A percentile compares a stretch with the other conserved stretches of the same genome.
Conservation (phyloP, 805 yeast species). For the Hanseniaspora taiwanica region DNA sequence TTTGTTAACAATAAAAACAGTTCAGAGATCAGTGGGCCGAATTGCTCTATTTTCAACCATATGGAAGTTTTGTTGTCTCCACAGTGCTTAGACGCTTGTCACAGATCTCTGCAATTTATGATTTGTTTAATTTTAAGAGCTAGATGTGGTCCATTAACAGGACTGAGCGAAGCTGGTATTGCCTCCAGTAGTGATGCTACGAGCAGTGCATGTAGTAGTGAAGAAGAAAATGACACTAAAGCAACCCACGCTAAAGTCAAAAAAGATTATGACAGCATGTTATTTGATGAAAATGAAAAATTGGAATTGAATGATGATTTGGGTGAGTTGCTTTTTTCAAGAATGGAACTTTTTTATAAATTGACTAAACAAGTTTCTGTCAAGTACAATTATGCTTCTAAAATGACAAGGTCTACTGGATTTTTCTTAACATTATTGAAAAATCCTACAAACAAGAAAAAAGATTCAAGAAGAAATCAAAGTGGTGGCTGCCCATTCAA, state of each 20-base stretch:
- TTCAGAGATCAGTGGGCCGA: constrained; percentile 24
- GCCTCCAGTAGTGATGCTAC: constrained; percentile 9
- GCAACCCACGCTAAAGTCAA: constrained; percentile 10
- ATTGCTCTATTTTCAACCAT: constrained; percentile 21
- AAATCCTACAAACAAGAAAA: constrained; percentile 17
- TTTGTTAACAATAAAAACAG: constrained; percentile 23
- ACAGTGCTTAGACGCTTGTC: constrained; percentile 37
- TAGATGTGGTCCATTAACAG: constrained; percentile 30
- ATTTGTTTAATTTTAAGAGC: constrained; percentile 41
- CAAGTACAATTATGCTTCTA: constrained; percentile 55
- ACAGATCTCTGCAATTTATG: constrained; percentile 43
- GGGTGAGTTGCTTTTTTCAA: constrained; percentile 26
- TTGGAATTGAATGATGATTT: constrained; percentile 16
- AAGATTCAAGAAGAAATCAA: constrained; percentile 1
- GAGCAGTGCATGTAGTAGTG: constrained; percentile 10
- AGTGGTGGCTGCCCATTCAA: constrained; percentile 3
- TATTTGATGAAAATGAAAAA: constrained; percentile 12
- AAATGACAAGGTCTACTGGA: constrained; percentile 44
- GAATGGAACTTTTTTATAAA: constrained; percentile 30
- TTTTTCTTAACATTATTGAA: constrained; percentile 28
- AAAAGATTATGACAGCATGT: constrained; percentile 11
- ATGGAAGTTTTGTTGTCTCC: constrained; percentile 37
- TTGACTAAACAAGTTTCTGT: constrained; percentile 35
- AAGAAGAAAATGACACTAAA: constrained; percentile 16
- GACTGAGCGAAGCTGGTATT: constrained; percentile 17